phyloP scores from a whole-genome alignment of 495 filamentous ascomycete genomes.

The Neurospora sublineolata region DNA sequence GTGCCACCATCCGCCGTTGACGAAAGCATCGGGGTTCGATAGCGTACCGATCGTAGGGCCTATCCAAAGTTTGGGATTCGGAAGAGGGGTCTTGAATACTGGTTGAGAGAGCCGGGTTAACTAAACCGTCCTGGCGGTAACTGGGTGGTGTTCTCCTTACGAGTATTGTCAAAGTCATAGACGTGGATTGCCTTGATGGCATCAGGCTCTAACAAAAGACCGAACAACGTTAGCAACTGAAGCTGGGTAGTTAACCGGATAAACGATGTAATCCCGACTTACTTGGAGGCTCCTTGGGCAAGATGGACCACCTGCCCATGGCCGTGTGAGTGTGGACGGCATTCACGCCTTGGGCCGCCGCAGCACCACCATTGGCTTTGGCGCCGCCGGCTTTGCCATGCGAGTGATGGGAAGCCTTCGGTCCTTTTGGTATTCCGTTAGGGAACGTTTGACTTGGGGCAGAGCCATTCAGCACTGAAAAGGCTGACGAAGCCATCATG shows the following conservation, averaged over 20 bases:
- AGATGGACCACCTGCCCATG: slow-evolving; percentile 70
- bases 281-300: slow-evolving; percentile 57
- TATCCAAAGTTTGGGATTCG: slow-evolving; percentile 84
- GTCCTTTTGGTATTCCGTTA: not conserved
- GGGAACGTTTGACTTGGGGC: not conserved
- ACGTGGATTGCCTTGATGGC: slow-evolving; percentile 75
- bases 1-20: slow-evolving; percentile 96
- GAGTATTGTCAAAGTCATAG: slow-evolving; percentile 98
- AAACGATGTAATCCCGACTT: slow-evolving; percentile 1
- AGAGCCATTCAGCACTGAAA: not conserved
- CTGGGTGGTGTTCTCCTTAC: slow-evolving; percentile 37
- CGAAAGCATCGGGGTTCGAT: slow-evolving; percentile 60
- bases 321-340: slow-evolving; percentile 52
- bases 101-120: not conserved
- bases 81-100: slow-evolving; percentile 87
- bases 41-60: slow-evolving; percentile 61
- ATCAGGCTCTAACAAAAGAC: slow-evolving; percentile 37
- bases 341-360: not conserved
- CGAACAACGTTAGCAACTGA: slow-evolving; percentile 7
- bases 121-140: not conserved
- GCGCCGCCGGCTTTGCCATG: slow-evolving; percentile 6
- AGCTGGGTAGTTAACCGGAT: not conserved
- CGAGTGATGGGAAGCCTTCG: not conserved
- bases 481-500: not conserved
- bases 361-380: not conserved